These are phyloP conservation scores for Coemansia sp. DNA, from an alignment of 192 early-diverging fungal genomes.

Conservation along the genomic window DNA sequence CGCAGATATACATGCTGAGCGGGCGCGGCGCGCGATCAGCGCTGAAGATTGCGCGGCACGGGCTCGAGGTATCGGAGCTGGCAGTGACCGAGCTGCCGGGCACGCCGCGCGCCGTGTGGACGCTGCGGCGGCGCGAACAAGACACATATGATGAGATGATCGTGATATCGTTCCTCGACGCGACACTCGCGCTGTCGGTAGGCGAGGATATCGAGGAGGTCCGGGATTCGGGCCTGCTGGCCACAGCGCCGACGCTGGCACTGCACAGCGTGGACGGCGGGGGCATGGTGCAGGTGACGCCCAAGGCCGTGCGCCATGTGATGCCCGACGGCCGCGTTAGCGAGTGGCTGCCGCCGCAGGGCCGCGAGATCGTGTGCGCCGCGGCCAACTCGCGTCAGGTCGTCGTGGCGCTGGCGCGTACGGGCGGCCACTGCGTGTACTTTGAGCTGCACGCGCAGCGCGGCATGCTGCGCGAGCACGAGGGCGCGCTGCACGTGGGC, in stretches of 20 bases:
- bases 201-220: slow-evolving; percentile 94
- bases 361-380: slow-evolving; percentile 66
- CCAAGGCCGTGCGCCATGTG: slow-evolving; percentile 87
- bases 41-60: slow-evolving; percentile 88
- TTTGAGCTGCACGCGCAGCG: slow-evolving; percentile 79
- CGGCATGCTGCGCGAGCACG: slow-evolving; percentile 83
- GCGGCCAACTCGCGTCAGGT: slow-evolving; percentile 81
- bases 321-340: slow-evolving; percentile 79
- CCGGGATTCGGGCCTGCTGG: slow-evolving; percentile 86
- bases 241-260: slow-evolving; percentile 76
- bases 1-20: slow-evolving; percentile 89
- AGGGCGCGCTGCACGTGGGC: slow-evolving; percentile 69
- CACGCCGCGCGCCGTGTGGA: slow-evolving; percentile 90
- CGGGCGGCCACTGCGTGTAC: slow-evolving; percentile 74
- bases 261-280: slow-evolving; percentile 83
- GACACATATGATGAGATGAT: slow-evolving; percentile 80
- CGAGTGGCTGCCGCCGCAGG: slow-evolving; percentile 88
- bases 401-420: slow-evolving; percentile 71
- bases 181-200: slow-evolving; percentile 87
- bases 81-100: slow-evolving; percentile 91
- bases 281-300: slow-evolving; percentile 86
- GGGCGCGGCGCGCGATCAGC: slow-evolving; percentile 76
- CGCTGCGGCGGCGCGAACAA: slow-evolving; percentile 33
- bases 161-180: slow-evolving; percentile 87
- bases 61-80: slow-evolving; percentile 87